These are phyloP conservation scores for Pseudozyma pruni DNA, from an alignment of 1,284 basidiomycete genomes.

Conservation along the genomic window DNA sequence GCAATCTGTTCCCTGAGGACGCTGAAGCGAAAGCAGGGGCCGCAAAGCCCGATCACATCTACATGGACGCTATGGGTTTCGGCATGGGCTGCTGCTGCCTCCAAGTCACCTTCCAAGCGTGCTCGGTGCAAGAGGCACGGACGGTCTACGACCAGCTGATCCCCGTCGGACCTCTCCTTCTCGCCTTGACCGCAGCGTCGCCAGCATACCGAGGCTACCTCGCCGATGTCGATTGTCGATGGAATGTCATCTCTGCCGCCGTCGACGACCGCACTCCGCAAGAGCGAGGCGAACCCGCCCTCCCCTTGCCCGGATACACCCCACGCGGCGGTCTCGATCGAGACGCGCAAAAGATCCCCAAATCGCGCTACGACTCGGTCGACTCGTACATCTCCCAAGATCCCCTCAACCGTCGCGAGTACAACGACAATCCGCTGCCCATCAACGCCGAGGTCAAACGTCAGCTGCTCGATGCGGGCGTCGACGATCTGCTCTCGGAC, in stretches of 20 bases:
- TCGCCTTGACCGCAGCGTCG: constrained; percentile 92
- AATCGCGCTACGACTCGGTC: constrained; percentile 96
- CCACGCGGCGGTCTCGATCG: constrained; percentile 31
- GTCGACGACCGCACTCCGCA: constrained; percentile 96
- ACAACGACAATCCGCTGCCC: constrained; percentile 88
- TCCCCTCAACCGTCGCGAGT: constrained; percentile 86
- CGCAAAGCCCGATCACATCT: constrained; percentile 89
- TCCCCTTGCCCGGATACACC: constrained; percentile 38
- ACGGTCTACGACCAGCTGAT: constrained; percentile 93
- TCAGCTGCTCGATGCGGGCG: constrained; percentile 70
- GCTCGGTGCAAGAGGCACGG: constrained; percentile 89
- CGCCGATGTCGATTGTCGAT: constrained; percentile 95
- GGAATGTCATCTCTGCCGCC: constrained; percentile 97
- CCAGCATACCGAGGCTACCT: constrained; percentile 94
- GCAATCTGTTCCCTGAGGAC: constrained; percentile 82
- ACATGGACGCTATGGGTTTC: constrained; percentile 99
- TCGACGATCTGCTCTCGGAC: constrained; percentile 86
- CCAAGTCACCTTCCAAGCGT: constrained; percentile 97
- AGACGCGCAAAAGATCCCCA: constrained; percentile 76
- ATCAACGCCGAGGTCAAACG: constrained; percentile 75
- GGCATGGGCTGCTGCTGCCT: constrained; percentile 99
- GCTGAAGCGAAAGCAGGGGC: constrained; percentile 85
- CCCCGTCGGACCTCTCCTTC: constrained; percentile 93
- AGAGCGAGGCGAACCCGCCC: constrained; percentile 79
- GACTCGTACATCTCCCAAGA: constrained; percentile 91